Evolutionary conservation across 2,329 filamentous ascomycete species (phyloP), one percentile per base, ranked within the genome.

Genomic region (Malbranchea cinnamomea): DNA sequence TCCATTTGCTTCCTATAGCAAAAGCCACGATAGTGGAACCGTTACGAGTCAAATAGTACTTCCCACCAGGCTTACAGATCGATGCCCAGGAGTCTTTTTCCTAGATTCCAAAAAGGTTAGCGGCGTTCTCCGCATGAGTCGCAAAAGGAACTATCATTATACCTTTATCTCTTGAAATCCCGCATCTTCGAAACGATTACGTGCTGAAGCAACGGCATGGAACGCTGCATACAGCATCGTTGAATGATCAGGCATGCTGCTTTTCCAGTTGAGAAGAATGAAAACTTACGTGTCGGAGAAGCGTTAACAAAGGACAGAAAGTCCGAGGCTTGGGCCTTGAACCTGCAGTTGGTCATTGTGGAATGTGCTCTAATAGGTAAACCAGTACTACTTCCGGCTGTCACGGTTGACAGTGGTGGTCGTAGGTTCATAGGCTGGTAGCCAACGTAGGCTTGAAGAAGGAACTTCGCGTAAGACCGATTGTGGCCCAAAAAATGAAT

Each of bases 281-380:
- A 7, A 49, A 12, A 24, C 73, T 45, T 67, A 93, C 85, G 87
- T 31, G 85, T 92, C 8, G 89, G 89, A 35, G 85, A 94, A 39
- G 77, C 80, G 58, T 94, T 92, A 53, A 94, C 77, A 60, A 93
- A 94, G 58, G 82, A 78, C 50, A 93, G 60, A 56, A 94, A 93
- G 63, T 91, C 82, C 57, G 78, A 62, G 32, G 81, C 81, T 31
- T 38, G 37, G 26, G 40, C 44, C 35, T 45, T 52, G 37, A 45
- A 44, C 29, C 45, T 37, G 15, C 40, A 23, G 17, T 39, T 37
- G 21, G 40, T 36, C 49, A 52, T 52, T 27, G 37, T 48, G 15
- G 43, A 38, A 26, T 35, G 37, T 28, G 16, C 27, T 35, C 12
- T 26, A n/a, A n/a, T n/a, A n/a, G n/a, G n/a, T n/a, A n/a, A n/a